Percentiles rank a stretch among this genome's conserved stretches.
phyloP scores from a whole-genome alignment of 805 yeast species.

The Candida coleopterorum region DNA sequence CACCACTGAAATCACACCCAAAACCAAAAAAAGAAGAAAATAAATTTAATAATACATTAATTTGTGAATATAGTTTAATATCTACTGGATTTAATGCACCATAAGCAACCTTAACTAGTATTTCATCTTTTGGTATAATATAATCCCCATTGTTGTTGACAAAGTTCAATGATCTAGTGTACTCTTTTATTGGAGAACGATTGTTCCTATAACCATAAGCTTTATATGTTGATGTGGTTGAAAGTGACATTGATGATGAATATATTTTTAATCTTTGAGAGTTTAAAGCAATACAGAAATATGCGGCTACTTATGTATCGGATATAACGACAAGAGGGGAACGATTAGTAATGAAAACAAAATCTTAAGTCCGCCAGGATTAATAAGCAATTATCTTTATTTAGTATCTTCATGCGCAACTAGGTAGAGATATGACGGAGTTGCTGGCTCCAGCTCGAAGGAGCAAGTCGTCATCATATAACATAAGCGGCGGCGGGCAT shows the following conservation, averaged over 20 bases:
- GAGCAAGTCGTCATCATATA: no score
- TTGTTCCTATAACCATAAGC: conserved; percentile 12
- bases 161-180: conserved; percentile 4
- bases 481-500: no score
- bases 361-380: no score
- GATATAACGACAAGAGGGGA: no score
- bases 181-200: conserved; percentile 12
- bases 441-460: no score
- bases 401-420: no score
- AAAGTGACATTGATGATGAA: not conserved
- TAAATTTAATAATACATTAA: conserved; percentile 3
- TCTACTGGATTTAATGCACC: conserved; percentile 35
- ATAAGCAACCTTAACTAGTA: conserved; percentile 27
- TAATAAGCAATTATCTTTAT: no score
- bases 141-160: conserved; percentile 5
- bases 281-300: no score
- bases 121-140: conserved; percentile 13
- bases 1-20: conserved; percentile 32
- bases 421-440: no score
- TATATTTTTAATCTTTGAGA: no score
- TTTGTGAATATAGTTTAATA: conserved; percentile 14
- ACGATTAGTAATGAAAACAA: no score
- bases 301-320: not conserved
- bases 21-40: conserved; percentile 16
- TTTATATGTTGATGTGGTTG: conserved; percentile 11